Base-by-base conservation (phyloP, 352 stramenopile species). In the Phytophthora fragariaefolia region DNA sequence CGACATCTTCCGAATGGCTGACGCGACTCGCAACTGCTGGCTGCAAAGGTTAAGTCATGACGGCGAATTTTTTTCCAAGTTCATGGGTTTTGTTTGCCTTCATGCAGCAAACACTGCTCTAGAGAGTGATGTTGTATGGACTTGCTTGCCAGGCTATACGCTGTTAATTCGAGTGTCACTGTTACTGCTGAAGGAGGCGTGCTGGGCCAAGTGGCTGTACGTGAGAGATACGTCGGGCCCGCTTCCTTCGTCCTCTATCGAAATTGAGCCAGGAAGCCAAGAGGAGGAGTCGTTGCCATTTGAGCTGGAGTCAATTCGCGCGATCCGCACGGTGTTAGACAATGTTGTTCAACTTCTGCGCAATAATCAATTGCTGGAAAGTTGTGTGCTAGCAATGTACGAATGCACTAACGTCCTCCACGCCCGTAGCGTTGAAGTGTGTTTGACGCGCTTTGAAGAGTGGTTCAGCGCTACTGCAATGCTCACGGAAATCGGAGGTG, bases 361-460 rank as follows among this genome's bases (percentile, higher is more conserved):
- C 45, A 92, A 94, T 50, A 71, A 67, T 10, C 77, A 92, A 26
- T 22, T 91, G 8, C 64, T 92, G 6, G 82, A 92, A 51, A 87
- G 74, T 48, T 87, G 77, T 43, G 79, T 89, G 30, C 57, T 92
- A 18, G 85, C 83, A 26, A 64, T 91, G 56, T 88, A 90, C 50
- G 85, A 94, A 62, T 86, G 79, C 46, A 94, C 83, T 6, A 94
- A 92, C 59, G 75, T 90, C 6, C 60, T 89, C 7, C 78, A 89
- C 51, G 59, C 76, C 6, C 84, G 85, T 17, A 92, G 83, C 9
- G 80, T 94, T 28, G 74, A 80, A 27, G 66, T 80, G 4, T 91
- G 82, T 30, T 66, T 94, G 18, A 72, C 69, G 2, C 73, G 74
- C 17, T 75, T 92, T n/a, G 85, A 92, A 47, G 79, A 88, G 57